Conservation (phyloP, 1,284 basidiomycete genomes). For the Tremellales sp. region DNA sequence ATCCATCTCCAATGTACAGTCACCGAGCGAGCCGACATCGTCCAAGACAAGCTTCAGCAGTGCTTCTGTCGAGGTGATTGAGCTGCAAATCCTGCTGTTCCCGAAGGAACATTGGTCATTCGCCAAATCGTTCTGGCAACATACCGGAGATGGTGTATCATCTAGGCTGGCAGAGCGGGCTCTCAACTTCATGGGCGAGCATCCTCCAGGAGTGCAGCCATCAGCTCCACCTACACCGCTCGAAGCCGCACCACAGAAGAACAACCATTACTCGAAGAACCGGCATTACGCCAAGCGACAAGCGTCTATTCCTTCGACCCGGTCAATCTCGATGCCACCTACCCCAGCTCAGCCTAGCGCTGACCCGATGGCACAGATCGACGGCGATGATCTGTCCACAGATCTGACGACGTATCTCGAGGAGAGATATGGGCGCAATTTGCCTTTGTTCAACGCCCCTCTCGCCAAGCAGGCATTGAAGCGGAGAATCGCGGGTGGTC, state of each 20-base stretch:
- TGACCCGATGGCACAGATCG: constrained; percentile 1
- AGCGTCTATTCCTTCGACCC: constrained; percentile 7
- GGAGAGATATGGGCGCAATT: constrained; percentile 91
- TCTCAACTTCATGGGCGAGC: constrained; percentile 60
- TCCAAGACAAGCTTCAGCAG: constrained; percentile 20
- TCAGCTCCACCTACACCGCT: constrained; percentile 10
- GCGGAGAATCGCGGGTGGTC: constrained; percentile 81
- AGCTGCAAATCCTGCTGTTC: constrained; percentile 79
- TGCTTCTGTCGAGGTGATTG: constrained; percentile 45
- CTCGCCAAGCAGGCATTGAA: constrained; percentile 81
- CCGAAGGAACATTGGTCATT: constrained; percentile 60
- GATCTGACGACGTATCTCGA: constrained; percentile 65
- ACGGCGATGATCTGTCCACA: constrained; percentile 35
- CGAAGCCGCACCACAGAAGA: constrained; percentile 11
- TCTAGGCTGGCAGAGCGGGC: constrained; percentile 82
- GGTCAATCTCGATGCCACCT: constrained; percentile 13
- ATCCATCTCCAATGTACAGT: constrained; percentile 43
- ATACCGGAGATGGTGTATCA: constrained; percentile 84
- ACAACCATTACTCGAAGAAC: constrained; percentile 39
- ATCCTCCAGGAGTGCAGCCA: constrained; percentile 32
- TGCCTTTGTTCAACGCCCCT: constrained; percentile 68
- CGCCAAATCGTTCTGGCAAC: constrained; percentile 95
- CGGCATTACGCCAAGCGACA: constrained; percentile 36
- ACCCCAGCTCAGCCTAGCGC: constrained; percentile 1
- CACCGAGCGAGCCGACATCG: constrained; percentile 20